phyloP scores from a whole-genome alignment of 2,329 filamentous ascomycete genomes.

The Venturia oleaginea region DNA sequence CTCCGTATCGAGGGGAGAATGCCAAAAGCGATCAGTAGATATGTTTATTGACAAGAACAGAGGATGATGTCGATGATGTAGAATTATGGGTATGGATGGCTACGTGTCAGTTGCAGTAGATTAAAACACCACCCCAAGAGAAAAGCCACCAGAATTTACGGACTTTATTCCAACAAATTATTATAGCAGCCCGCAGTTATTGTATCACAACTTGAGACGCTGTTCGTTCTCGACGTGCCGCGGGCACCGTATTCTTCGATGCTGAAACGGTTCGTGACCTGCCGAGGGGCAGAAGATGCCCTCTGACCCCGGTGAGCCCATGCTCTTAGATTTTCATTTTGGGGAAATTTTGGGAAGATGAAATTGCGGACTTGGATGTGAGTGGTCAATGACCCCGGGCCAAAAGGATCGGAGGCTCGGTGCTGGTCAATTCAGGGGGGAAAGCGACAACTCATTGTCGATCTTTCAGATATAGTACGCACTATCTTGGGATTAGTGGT shows the following conservation, averaged over 20 bases:
- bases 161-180: background rate
- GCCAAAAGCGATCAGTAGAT: background rate
- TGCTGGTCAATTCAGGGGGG: background rate
- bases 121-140: background rate
- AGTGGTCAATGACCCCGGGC: background rate
- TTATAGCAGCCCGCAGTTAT: background rate
- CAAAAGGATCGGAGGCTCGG: background rate
- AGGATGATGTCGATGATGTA: background rate
- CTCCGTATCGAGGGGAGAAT: background rate
- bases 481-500: background rate
- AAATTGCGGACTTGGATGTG: background rate
- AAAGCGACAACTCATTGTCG: background rate
- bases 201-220: background rate
- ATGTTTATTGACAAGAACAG: background rate
- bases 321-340: background rate
- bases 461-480: background rate
- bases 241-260: background rate
- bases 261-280: background rate
- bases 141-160: background rate
- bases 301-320: background rate
- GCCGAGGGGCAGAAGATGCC: background rate
- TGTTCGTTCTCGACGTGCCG: slow-evolving; percentile 2
- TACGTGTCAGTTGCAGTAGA: background rate
- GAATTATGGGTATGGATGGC: background rate
- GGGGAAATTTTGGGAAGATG: background rate